Conservation (phyloP, 2,329 filamentous ascomycete genomes). For the Calonectria pteridis region DNA sequence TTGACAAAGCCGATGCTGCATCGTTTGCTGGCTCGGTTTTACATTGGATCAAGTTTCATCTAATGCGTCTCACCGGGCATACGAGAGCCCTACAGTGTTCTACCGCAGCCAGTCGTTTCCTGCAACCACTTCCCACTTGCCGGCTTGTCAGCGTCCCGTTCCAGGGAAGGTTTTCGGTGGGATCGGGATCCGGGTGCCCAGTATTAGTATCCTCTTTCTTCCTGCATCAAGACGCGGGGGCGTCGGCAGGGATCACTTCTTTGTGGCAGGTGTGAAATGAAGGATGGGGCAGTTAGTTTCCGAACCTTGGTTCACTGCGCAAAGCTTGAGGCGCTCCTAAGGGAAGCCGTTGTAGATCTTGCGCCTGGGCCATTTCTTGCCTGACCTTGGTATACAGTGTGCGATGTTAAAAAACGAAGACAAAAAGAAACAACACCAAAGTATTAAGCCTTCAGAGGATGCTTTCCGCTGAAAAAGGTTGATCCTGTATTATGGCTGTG, state of each 20-base stretch:
- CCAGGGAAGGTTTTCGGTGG: constrained; percentile 10
- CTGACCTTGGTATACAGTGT: constrained; percentile 23
- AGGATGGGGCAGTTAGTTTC: constrained; percentile 17
- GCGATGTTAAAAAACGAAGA: constrained; percentile 16
- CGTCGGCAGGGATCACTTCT: constrained; percentile 14
- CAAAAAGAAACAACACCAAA: no score
- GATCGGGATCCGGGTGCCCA: not conserved
- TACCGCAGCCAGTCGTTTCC: constrained; percentile 18
- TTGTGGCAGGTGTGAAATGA: constrained; percentile 22
- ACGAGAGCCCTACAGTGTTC: constrained; percentile 1
- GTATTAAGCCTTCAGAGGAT: not conserved
- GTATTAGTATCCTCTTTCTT: not conserved
- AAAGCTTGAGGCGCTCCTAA: constrained; percentile 24
- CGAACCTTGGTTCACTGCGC: constrained; percentile 5
- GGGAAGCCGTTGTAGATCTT: constrained; percentile 31
- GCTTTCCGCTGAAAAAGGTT: not conserved
- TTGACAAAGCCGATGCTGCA: not conserved
- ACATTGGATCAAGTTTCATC: constrained; percentile 19
- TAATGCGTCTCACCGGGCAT: constrained; percentile 18
- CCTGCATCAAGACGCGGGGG: constrained; percentile 14
- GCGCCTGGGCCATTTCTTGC: constrained; percentile 24
- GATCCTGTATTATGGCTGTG: not conserved
- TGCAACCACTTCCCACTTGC: constrained; percentile 23
- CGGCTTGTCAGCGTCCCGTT: constrained; percentile 15
- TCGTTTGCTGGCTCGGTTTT: constrained; percentile 18